Evolutionary conservation across 169 alveolate genomes (phyloP).

Genomic region (Blepharisma undulans): DNA sequence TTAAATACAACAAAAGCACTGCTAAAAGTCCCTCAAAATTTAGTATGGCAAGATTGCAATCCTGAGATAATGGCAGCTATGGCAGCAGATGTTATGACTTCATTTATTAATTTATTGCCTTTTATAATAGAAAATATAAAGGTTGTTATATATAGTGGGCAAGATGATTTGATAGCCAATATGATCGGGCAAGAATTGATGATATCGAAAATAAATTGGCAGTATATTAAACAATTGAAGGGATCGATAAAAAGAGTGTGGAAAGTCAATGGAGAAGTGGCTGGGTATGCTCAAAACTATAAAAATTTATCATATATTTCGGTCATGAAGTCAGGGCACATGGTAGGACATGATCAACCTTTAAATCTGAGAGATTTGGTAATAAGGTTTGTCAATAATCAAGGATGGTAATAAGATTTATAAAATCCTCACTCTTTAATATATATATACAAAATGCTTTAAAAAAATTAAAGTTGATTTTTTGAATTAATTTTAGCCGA

Average conservation of each 20-base stretch:
- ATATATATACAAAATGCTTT: too few relatives aligned
- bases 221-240: conserved; percentile 17
- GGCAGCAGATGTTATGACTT: neutral
- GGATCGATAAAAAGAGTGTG: conserved; percentile 38
- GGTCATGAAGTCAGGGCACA: conserved; percentile 66
- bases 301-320: conserved; percentile 59
- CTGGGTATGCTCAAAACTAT: conserved; percentile 53
- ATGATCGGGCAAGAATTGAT: neutral
- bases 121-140: neutral
- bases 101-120: neutral
- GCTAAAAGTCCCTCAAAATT: neutral
- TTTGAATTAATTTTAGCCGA: too few relatives aligned
- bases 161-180: conserved; percentile 31
- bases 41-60: conserved; percentile 4
- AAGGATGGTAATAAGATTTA: neutral
- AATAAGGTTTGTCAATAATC: conserved; percentile 18
- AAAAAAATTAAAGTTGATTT: too few relatives aligned
- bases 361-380: conserved; percentile 46
- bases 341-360: conserved; percentile 60
- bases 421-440: too few relatives aligned
- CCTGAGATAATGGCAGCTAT: neutral
- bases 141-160: conserved; percentile 13
- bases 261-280: conserved; percentile 56
- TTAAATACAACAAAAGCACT: neutral
- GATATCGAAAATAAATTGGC: conserved; percentile 40